Base-by-base conservation (phyloP, 2,329 filamentous ascomycete genomes). In the Xylaria sp. region DNA sequence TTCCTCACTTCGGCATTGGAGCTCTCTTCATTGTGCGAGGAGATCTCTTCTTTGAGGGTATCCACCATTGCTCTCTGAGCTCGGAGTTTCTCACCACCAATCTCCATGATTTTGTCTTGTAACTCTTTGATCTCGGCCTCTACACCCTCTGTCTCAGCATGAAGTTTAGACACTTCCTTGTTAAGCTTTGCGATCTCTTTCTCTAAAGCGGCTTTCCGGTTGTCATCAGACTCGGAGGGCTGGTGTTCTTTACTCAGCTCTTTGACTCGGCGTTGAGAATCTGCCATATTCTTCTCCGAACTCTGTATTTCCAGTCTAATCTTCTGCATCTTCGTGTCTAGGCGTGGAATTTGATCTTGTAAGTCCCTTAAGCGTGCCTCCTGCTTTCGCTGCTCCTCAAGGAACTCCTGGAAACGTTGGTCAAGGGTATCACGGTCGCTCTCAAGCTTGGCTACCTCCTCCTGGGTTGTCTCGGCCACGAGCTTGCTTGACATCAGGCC, bases 401-500 rank as follows among this genome's bases (percentile, higher is more conserved):
- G 92, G 73, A 97, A 93, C 67, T 90, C 87, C 60, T 91, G 84
- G 75, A 95, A 96, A 61, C 91, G 89, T 70, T 89, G 83, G 75
- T 99, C 95, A 66, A 96, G 84, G 1, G 87, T 81, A 73, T 99
- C 94, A 2, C 94, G 90, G 71, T 97, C 94, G 47, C 86, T 82
- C 75, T 99, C 95, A 14, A 97, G 86, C 78, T 95, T 94, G 52
- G 85, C 76, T 3, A 99, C 94, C 72, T 96, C 91, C 68, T 98
- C 94, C 76, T 92, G 94, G 54, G 88, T 91, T 15, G 90, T 91
- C 61, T 96, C 92, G 1, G 92, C 86, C n/a, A 91, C 89, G 47
- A 96, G 88, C 78, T 97, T 98, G 11, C 94, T 96, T 0, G 94
- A 98, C 96, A 99, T 99, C 60, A 93, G 88, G 0, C 96, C 96